These are phyloP conservation scores for Pontederia crassipes DNA, from an alignment of 176 grass and related monocot species.

Conservation along the genomic window DNA sequence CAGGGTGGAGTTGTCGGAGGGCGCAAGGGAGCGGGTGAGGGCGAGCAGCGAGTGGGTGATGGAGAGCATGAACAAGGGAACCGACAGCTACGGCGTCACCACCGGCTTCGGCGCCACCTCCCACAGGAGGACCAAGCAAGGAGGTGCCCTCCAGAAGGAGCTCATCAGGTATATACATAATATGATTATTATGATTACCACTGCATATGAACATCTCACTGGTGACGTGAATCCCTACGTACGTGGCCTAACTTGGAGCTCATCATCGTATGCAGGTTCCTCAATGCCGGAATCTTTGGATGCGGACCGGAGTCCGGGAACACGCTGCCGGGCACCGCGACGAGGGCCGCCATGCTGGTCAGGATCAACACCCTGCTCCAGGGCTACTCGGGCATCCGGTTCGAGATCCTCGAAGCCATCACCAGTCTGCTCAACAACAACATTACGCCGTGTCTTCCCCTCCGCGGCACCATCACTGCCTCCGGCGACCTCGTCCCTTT, in stretches of 20 bases:
- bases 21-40: neutral
- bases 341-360: neutral
- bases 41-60: neutral
- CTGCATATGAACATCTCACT: neutral
- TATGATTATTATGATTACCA: neutral
- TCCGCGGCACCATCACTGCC: neutral
- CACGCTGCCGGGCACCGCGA: neutral
- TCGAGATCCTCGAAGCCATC: conserved; percentile 4
- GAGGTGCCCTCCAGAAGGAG: neutral
- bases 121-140: neutral
- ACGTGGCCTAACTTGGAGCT: neutral
- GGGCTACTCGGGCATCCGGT: neutral
- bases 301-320: neutral
- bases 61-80: neutral
- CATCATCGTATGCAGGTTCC: neutral
- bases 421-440: neutral
- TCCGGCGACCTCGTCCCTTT: neutral
- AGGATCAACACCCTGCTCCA: too few species aligned
- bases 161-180: neutral
- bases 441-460: neutral
- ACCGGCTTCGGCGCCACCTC: neutral
- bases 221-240: neutral
- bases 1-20: neutral
- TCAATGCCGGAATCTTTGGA: neutral
- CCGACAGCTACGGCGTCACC: neutral